Evolutionary conservation across 83 land plant genomes (phyloP).

Genomic region (Isoetes engelmannii): DNA sequence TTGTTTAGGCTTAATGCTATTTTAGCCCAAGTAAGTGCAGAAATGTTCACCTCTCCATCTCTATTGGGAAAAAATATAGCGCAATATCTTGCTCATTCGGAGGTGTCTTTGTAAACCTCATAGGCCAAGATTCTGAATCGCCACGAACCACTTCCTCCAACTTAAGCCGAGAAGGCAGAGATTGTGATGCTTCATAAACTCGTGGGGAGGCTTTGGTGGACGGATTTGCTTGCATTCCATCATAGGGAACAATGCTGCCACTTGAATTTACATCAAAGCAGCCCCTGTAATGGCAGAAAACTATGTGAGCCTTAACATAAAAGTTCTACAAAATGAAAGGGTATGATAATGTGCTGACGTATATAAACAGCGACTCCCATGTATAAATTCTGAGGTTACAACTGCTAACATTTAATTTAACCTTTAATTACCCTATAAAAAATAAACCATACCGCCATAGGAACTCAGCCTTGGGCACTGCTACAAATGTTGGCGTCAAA

Average conservation of each 20-base stretch:
- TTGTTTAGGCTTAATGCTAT: neutral
- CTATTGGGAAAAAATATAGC: slow-evolving; percentile 65
- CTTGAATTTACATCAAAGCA: slow-evolving; percentile 45
- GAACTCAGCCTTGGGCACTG: slow-evolving; percentile 47
- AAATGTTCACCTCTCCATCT: slow-evolving; percentile 45
- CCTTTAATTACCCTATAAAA: neutral
- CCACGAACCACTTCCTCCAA: slow-evolving; percentile 52
- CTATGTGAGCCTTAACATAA: neutral
- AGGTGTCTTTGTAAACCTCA: slow-evolving; percentile 35
- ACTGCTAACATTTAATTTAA: neutral
- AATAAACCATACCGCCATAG: slow-evolving; percentile 58
- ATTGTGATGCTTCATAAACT: slow-evolving; percentile 41
- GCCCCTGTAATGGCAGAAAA: slow-evolving; percentile 39
- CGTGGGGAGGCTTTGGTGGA: slow-evolving; percentile 52
- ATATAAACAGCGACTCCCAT: too few species aligned
- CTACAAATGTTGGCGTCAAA: slow-evolving; percentile 13
- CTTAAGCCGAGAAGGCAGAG: slow-evolving; percentile 28
- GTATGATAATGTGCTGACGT: too few species aligned
- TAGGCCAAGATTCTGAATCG: slow-evolving; percentile 44
- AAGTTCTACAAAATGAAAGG: too few species aligned
- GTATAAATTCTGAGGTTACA: too few species aligned
- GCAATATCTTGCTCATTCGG: slow-evolving; percentile 59
- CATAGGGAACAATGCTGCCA: slow-evolving; percentile 35
- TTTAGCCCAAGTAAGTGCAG: neutral
- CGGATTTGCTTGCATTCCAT: slow-evolving; percentile 65